Evolutionary conservation across 441 rosid genomes (phyloP).

Genomic region (Populus hybrid): DNA sequence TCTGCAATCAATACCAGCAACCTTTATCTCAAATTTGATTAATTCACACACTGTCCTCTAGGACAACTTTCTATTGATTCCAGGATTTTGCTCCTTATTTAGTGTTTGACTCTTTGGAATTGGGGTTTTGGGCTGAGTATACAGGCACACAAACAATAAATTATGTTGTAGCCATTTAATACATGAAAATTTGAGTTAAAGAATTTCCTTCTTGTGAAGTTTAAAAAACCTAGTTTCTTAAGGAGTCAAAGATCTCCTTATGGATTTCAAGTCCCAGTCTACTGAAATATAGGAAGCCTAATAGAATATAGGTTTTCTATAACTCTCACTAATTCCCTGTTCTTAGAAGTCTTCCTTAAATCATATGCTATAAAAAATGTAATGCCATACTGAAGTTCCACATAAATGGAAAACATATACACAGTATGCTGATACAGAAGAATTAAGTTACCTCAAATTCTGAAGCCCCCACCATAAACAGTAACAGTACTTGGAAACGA

Average conservation of each 20-base stretch:
- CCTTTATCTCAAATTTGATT: background rate
- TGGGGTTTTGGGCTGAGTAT: background rate
- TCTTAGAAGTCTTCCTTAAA: background rate
- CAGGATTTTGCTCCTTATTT: background rate
- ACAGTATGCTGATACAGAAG: background rate
- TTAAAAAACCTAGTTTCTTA: background rate
- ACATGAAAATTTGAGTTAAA: background rate
- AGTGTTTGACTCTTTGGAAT: background rate
- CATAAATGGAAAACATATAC: background rate
- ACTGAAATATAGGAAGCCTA: background rate
- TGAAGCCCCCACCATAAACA: conserved; percentile 99
- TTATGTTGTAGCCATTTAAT: background rate
- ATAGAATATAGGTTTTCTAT: background rate
- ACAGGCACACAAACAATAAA: background rate
- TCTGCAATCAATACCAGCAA: no score
- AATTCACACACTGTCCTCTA: background rate
- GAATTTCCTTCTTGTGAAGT: background rate
- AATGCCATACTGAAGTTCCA: background rate
- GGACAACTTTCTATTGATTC: background rate
- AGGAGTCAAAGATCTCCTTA: background rate
- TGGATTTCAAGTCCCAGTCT: background rate
- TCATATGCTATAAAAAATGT: background rate
- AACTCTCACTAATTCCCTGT: background rate
- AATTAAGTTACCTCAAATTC: conserved; percentile 68
- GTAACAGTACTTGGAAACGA: conserved; percentile 72